phyloP scores from a whole-genome alignment of 352 stramenopile genomes.

The Globisporangium uncinulatum region DNA sequence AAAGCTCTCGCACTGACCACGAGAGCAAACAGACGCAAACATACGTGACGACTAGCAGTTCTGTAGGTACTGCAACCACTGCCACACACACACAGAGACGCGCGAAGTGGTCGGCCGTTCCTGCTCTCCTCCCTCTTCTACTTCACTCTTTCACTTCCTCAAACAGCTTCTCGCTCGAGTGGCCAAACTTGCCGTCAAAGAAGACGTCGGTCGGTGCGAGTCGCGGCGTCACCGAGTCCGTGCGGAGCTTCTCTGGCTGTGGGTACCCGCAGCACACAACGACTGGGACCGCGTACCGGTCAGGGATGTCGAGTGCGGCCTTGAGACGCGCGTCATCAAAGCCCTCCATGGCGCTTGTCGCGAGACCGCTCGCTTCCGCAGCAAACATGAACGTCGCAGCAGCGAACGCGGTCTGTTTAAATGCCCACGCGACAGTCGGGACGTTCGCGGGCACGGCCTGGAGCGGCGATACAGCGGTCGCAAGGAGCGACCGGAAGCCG shows the following conservation, averaged over 20 bases:
- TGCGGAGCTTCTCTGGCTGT: slow-evolving; percentile 12
- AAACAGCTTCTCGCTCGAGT: no score
- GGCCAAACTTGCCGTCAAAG: no score
- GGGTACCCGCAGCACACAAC: slow-evolving; percentile 68
- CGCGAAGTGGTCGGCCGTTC: no score
- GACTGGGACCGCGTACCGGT: slow-evolving; percentile 72
- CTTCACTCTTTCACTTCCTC: no score
- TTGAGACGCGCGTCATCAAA: slow-evolving; percentile 65
- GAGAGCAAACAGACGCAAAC: no score
- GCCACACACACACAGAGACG: no score
- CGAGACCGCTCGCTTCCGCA: slow-evolving; percentile 56
- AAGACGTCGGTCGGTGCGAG: slow-evolving; percentile 38
- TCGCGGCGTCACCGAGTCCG: slow-evolving; percentile 23
- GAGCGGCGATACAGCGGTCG: slow-evolving; percentile 60
- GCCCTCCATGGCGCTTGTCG: slow-evolving; percentile 76
- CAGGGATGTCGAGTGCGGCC: slow-evolving; percentile 65
- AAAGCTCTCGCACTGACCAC: no score
- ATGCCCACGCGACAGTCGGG: slow-evolving; percentile 69
- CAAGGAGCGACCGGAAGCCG: slow-evolving; percentile 46
- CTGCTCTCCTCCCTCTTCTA: no score
- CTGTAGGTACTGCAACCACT: no score
- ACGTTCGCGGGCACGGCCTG: slow-evolving; percentile 51
- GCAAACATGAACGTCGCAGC: slow-evolving; percentile 68
- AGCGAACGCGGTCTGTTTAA: slow-evolving; percentile 77
- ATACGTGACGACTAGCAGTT: no score